Conservation (phyloP, 164 flowering plant species). For the Magnolia officinalis region DNA sequence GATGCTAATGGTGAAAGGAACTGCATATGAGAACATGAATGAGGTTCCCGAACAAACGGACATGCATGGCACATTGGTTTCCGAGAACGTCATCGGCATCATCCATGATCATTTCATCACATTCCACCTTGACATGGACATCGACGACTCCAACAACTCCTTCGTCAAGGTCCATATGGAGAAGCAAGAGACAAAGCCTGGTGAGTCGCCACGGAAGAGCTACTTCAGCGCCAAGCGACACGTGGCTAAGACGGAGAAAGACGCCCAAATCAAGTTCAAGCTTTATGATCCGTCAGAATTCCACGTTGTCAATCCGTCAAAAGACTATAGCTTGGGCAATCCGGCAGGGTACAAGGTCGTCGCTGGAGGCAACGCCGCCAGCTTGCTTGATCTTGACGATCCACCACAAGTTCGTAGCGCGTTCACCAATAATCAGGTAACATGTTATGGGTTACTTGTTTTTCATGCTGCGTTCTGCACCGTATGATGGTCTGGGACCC, state of each 20-base stretch:
- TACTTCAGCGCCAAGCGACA: constrained; percentile 49
- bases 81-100: constrained; percentile 85
- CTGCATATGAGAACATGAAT: constrained; percentile 51
- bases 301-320: constrained; percentile 67
- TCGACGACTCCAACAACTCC: constrained; percentile 80
- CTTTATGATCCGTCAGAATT: constrained; percentile 76
- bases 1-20: constrained; percentile 90
- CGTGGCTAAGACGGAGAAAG: constrained; percentile 76
- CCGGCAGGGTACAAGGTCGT: constrained; percentile 83
- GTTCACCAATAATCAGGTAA: constrained; percentile 75
- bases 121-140: constrained; percentile 85
- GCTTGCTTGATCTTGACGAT: constrained; percentile 67
- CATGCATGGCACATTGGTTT: constrained; percentile 64
- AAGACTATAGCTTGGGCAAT: constrained; percentile 64
- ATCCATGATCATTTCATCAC: constrained; percentile 87
- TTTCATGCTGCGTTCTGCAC: too few relatives aligned
- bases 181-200: constrained; percentile 38
- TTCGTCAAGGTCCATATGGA: constrained; percentile 70
- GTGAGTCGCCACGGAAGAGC: constrained; percentile 66
- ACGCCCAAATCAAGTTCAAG: constrained; percentile 67
- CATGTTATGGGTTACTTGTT: background rate
- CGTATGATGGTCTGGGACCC: too few relatives aligned
- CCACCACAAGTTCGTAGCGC: constrained; percentile 76
- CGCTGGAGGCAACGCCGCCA: constrained; percentile 73
- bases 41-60: constrained; percentile 44